A percentile compares a stretch with the other conserved stretches of the same genome.
Evolutionary conservation across 371 early-diverging fungal genomes (phyloP).

Genomic region (Blastocladiella emersonii): DNA sequence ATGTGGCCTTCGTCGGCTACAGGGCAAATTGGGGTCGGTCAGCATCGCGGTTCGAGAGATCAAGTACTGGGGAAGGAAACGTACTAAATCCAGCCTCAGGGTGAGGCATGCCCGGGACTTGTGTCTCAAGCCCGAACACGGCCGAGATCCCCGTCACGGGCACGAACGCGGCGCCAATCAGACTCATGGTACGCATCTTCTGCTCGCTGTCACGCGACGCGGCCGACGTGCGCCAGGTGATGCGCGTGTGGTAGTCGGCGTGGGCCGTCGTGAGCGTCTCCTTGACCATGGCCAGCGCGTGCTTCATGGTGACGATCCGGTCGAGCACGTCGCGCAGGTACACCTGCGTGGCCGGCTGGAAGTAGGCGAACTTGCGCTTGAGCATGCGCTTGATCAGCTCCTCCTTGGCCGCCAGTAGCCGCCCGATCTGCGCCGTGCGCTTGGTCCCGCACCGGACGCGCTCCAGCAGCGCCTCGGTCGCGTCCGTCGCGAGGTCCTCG

Average conservation of each 20-base stretch:
- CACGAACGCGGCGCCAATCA: conserved; percentile 22
- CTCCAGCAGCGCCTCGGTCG: conserved; percentile 15
- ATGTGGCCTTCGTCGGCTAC: no score
- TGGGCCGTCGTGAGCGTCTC: background rate
- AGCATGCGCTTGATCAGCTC: conserved; percentile 9
- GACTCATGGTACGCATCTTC: conserved; percentile 16
- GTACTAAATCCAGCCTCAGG: no score
- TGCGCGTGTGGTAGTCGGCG: conserved; percentile 3
- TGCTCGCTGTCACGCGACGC: conserved; percentile 13
- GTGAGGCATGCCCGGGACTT: no score
- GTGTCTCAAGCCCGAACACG: conserved; percentile 30
- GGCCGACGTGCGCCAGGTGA: conserved; percentile 15
- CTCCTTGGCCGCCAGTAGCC: conserved; percentile 9
- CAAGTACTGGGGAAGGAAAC: no score
- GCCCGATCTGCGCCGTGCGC: conserved; percentile 2
- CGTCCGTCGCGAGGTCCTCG: conserved; percentile 14
- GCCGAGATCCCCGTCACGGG: conserved; percentile 33
- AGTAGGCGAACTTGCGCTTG: background rate
- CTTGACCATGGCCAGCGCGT: background rate
- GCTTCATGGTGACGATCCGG: background rate
- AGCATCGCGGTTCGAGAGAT: no score
- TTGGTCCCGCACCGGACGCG: conserved; percentile 12
- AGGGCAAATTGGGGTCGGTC: no score
- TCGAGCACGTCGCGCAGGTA: conserved; percentile 9
- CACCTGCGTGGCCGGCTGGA: conserved; percentile 3